Base-by-base conservation (phyloP, 73 alveolate genomes). In the Durusdinium trenchii region DNA sequence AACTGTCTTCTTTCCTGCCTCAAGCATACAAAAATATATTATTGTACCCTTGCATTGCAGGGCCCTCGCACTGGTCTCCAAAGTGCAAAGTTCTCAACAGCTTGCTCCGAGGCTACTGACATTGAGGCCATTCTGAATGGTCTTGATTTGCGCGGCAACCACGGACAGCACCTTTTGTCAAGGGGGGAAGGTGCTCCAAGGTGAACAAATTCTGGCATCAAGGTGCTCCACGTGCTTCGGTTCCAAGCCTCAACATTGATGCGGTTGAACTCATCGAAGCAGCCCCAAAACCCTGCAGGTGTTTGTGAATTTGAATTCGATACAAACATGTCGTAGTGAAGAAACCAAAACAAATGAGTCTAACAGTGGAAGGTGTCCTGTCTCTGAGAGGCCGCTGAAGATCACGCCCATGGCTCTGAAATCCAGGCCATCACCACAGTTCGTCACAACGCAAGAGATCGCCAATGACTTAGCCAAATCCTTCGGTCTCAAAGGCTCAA, bases 241-340 rank as follows among this genome's bases (percentile, higher is more conserved):
- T 52, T 43, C 48, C 3, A 75, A 42, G 62, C 82, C 99, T 99
- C 99, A 76, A 99, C 99, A 94, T 99, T 99, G 94, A 99, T 99
- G 99, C 99, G 99, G 99, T 99, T 99, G 99, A 99, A 99, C 99
- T 99, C 99, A 99, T 99, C 99, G 99, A 99, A 99, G 99, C 99
- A 99, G 75, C 99, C 99, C 99, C 99, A 99, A 96, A 99, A 99
- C 93, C 99, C 99, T 73, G 93, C 16, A 28, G 42, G 6, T 12
- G 20, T 6, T 64, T 64, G 23, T 23, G 12, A 57, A 16, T 16
- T 57, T 57, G 69, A 57, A 16, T 12, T n/a, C n/a, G n/a, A n/a
- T n/a, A n/a, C n/a, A n/a, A n/a, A n/a, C n/a, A n/a, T n/a, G n/a
- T n/a, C n/a, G n/a, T n/a, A n/a, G n/a, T 16, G 30, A 38, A 30